These are phyloP conservation scores for Diutina sp. DNA, from an alignment of 1,139 yeast species.

Conservation along the genomic window DNA sequence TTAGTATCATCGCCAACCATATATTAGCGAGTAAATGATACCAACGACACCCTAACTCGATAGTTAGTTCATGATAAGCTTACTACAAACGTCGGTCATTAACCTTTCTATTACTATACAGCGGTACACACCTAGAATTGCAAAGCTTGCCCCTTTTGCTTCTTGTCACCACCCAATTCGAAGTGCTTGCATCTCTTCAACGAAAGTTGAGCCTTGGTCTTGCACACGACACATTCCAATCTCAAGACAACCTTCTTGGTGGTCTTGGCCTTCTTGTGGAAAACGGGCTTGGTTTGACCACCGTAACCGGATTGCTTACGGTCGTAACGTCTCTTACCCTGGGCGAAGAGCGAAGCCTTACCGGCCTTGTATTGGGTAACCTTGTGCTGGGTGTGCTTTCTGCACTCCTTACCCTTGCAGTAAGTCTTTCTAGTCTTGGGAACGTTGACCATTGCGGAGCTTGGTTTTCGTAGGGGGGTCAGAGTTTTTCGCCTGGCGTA, in stretches of 20 bases:
- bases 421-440: slow-evolving; percentile 99
- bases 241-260: slow-evolving; percentile 99
- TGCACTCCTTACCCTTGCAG: slow-evolving; percentile 99
- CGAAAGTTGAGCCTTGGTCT: slow-evolving; percentile 96
- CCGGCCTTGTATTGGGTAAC: slow-evolving; percentile 99
- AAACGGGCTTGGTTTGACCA: slow-evolving; percentile 99
- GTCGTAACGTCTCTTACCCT: slow-evolving; percentile 99
- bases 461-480: not conserved
- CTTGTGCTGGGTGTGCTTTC: slow-evolving; percentile 99
- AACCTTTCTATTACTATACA: slow-evolving; percentile 2
- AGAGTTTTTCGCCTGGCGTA: not conserved
- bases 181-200: slow-evolving; percentile 99
- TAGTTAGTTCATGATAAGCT: not conserved
- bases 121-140: slow-evolving; percentile 48
- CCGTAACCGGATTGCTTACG: slow-evolving; percentile 99
- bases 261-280: slow-evolving; percentile 99
- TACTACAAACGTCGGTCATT: not conserved
- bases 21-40: too few relatives aligned
- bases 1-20: too few relatives aligned
- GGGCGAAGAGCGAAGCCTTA: slow-evolving; percentile 97
- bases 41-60: not conserved
- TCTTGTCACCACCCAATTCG: slow-evolving; percentile 99
- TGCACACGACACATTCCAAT: slow-evolving; percentile 97
- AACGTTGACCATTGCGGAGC: slow-evolving; percentile 60
- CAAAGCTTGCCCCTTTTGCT: slow-evolving; percentile 98